Base-by-base conservation (phyloP, 2,329 filamentous ascomycete species). In the Alternaria incomplexa region DNA sequence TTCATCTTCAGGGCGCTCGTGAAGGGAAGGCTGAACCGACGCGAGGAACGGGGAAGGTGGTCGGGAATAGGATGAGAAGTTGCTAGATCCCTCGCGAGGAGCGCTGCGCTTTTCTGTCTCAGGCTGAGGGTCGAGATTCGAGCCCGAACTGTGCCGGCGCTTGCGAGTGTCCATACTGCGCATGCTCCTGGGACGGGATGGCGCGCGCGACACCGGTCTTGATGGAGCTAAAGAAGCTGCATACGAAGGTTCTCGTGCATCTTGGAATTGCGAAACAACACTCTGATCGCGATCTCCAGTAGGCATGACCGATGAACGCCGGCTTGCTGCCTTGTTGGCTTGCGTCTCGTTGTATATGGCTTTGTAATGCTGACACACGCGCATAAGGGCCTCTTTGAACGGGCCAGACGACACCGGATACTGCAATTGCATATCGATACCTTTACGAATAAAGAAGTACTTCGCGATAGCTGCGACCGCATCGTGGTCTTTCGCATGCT, bases 391-490 rank as follows among this genome's bases (percentile, higher is more conserved):
- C 10, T 23, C 32, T 10, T 26, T 26, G 30, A 51, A 51, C 11
- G 47, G 17, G 15, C 26, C 26, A 20, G 47, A 32, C 5, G 44
- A 59, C 17, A 63, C n/a, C 9, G 55, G 56, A 2, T 25, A 32
- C 6, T 55, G 26, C 2, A 59, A 32, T 8, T 28, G 30, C 17
- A 48, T 26, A 15, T 59, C 56, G 17, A 59, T 52, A 12, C 50
- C 50, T 6, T 1, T 25, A 22, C 44, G 46, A 15, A 63, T 55
- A 32, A 59, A 59, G 44, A 50, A 58, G 20, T 63, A 58, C 10
- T 58, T 55, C 6, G 56, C 61, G 36, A 59, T 45, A 10, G 56
- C 48, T 26, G 45, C 32, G 13, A 59, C 17, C 12, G 53, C 50
- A 17, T 32, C 30, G 0, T 20, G 5, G 30, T 58, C 45, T 12